These are phyloP conservation scores for Globisporangium carolinianum DNA, from an alignment of 352 stramenopile genomes.

Conservation along the genomic window DNA sequence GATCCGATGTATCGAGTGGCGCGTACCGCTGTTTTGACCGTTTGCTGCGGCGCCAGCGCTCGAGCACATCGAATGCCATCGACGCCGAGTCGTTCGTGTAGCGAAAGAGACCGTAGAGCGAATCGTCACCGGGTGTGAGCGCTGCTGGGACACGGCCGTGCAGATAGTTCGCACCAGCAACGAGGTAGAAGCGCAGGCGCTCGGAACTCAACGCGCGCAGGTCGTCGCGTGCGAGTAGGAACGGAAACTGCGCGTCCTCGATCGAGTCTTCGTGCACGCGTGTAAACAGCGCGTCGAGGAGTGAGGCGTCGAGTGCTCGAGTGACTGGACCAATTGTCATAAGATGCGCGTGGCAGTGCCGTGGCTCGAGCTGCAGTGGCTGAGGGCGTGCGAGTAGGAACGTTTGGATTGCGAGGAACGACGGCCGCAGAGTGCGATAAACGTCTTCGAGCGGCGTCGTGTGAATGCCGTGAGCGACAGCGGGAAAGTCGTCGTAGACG, in stretches of 20 bases:
- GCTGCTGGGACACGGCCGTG: conserved; percentile 34
- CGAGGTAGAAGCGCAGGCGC: conserved; percentile 45
- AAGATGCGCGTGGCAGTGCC: conserved; percentile 46
- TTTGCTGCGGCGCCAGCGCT: conserved; percentile 62
- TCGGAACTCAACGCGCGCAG: conserved; percentile 29
- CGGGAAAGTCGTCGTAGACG: conserved; percentile 33
- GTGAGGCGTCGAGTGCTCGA: conserved; percentile 14
- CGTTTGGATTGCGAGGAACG: conserved; percentile 37
- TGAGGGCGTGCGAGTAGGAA: conserved; percentile 16
- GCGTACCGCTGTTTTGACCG: conserved; percentile 48
- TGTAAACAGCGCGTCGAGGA: conserved; percentile 19
- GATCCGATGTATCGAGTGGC: conserved; percentile 58
- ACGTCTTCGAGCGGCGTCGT: conserved; percentile 17
- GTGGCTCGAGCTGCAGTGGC: conserved; percentile 28
- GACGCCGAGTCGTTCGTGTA: conserved; percentile 31
- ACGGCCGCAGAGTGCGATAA: conserved; percentile 37
- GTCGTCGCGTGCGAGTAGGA: conserved; percentile 43
- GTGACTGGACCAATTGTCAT: conserved; percentile 18
- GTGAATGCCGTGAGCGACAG: conserved; percentile 17
- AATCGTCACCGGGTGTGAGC: conserved; percentile 41
- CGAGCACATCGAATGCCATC: conserved; percentile 56
- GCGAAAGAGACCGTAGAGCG: conserved; percentile 53
- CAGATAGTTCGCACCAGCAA: conserved; percentile 57
- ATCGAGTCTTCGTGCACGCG: conserved; percentile 34
- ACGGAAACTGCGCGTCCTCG: conserved; percentile 51